phyloP scores from a whole-genome alignment of 2,329 filamentous ascomycete species.

The Paecilomyces niveus region DNA sequence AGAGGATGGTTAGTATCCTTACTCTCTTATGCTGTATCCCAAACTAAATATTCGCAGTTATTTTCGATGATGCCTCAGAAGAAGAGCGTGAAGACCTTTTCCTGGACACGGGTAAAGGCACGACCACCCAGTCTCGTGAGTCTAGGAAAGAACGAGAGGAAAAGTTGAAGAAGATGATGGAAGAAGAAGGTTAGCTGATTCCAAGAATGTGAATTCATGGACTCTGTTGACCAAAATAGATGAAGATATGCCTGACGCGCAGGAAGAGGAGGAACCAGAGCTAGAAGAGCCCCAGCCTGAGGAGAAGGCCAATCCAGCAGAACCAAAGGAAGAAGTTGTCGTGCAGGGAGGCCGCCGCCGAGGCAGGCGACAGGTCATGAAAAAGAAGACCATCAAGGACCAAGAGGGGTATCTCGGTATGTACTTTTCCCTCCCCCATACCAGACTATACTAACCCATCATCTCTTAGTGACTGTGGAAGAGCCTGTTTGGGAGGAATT shows the following conservation, averaged over 20 bases:
- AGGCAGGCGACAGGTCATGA: constrained; percentile 72
- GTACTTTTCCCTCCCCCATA: constrained; percentile 19
- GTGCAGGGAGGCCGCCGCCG: constrained; percentile 60
- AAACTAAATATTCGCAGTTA: constrained; percentile 29
- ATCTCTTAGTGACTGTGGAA: constrained; percentile 66
- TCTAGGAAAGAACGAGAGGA: constrained; percentile 58
- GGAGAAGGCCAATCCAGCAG: constrained; percentile 25
- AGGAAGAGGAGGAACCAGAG: constrained; percentile 24
- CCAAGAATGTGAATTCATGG: constrained; percentile 31
- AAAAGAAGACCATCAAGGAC: constrained; percentile 80
- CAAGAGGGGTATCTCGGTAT: constrained; percentile 83
- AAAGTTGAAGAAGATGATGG: constrained; percentile 67
- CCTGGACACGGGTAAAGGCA: constrained; percentile 28
- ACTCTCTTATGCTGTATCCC: neutral
- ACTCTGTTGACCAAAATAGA: constrained; percentile 32
- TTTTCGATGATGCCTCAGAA: constrained; percentile 50
- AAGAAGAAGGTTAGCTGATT: constrained; percentile 48
- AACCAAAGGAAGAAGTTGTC: constrained; percentile 46
- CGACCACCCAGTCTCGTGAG: constrained; percentile 34
- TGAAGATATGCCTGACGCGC: constrained; percentile 53
- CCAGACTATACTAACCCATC: constrained; percentile 6
- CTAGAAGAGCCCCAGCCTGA: constrained; percentile 30
- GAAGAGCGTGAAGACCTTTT: constrained; percentile 49
- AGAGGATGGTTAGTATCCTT: constrained; percentile 42
- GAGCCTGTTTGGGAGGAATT: constrained; percentile 86